Conservation (phyloP, 139 green algal species). For the Volvox africanus region DNA sequence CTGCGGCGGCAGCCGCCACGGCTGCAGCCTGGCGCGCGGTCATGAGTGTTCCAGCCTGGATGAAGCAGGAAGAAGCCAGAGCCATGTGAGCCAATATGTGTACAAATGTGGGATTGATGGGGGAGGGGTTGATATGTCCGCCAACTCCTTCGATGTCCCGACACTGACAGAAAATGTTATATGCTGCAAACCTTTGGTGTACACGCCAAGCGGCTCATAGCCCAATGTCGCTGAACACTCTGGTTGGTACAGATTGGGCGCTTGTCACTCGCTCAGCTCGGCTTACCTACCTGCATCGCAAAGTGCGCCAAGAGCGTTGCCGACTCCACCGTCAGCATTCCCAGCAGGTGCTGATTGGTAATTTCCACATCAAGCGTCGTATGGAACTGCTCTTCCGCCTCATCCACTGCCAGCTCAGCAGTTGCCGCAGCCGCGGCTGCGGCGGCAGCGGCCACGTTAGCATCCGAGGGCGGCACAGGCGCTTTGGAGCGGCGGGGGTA, state of each 20-base stretch:
- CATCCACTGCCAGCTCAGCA: not conserved
- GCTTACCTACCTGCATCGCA: slow-evolving; percentile 42
- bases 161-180: too few relatives aligned
- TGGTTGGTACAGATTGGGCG: not conserved
- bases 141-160: too few relatives aligned
- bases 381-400: not conserved
- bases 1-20: not conserved
- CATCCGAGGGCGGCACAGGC: not conserved
- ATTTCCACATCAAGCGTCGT: slow-evolving; percentile 54
- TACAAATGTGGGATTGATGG: too few relatives aligned
- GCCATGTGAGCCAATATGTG: too few relatives aligned
- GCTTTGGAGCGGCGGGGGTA: not conserved
- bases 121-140: too few relatives aligned
- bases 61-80: not conserved
- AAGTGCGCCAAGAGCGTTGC: slow-evolving; percentile 62
- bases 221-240: not conserved
- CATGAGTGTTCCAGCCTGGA: slow-evolving; percentile 40
- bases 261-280: too few relatives aligned
- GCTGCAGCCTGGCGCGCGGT: slow-evolving; percentile 15
- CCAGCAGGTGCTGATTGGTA: slow-evolving; percentile 66
- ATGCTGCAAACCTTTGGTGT: too few relatives aligned
- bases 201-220: too few relatives aligned
- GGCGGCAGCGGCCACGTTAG: not conserved
- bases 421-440: not conserved
- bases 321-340: slow-evolving; percentile 60